Evolutionary conservation across 306 rosid species (phyloP), one percentile per base, ranked within the genome.

Genomic region (Cucumis cinereus): DNA sequence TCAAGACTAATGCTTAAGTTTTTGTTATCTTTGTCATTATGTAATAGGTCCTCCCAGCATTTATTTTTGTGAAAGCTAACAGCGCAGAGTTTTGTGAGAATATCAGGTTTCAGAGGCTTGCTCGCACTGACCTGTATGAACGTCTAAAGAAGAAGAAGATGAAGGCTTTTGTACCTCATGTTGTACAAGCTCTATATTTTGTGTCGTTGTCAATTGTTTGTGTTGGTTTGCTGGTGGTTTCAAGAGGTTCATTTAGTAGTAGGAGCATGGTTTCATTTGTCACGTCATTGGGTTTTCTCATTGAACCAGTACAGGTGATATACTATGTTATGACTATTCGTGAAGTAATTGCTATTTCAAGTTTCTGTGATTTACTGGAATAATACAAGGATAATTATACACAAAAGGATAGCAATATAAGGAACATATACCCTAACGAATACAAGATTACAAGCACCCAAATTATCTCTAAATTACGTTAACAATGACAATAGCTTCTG

Each of bases 111-210:
- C 79, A 78, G 83, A 88, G 81, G 85, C 90, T 93, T 76, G 96
- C 90, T 79, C 82, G 49, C 62, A 73, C 83, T 49, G 93, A 93
- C 86, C 81, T 82, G 71, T 86, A 63, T 74, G 86, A 80, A 71
- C 85, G 36, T 73, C 81, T 89, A 84, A 85, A 80, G 79, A 93
- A 91, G 86, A 93, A 82, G 84, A 93, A 85, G 82, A 89, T 93
- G 97, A 93, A 91, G 78, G 93, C 96, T 20, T 75, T 91, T 57
- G 87, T 89, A 84, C 98, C 98, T 77, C 98, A 87, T 88, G 83
- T 89, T 28, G 63, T 83, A 63, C 93, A 91, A 75, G 82, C 89
- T 70, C 78, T 91, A 74, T 93, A 89, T 78, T 86, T 89, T 22
- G 93, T 91, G 61, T 77, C 81, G 45, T 82, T 93, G 54, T 80